phyloP scores from a whole-genome alignment of 495 filamentous ascomycete genomes.

The Penicillium nucicola region DNA sequence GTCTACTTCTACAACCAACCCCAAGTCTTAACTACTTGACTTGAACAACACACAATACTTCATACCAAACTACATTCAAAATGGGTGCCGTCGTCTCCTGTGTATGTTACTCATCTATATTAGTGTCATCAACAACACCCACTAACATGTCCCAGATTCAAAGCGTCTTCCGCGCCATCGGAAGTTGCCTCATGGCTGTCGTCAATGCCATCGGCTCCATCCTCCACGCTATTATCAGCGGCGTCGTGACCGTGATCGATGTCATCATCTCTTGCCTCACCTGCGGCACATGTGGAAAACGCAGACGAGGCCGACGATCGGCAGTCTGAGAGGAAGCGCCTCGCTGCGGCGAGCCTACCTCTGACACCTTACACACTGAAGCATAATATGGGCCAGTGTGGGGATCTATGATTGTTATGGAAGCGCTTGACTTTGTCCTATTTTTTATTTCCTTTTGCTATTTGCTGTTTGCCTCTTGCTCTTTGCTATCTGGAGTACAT shows the following conservation, averaged over 20 bases:
- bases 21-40: slow-evolving; percentile 12
- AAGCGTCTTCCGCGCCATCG: slow-evolving; percentile 78
- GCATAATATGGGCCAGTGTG: not conserved
- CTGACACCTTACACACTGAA: not conserved
- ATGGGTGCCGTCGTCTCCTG: slow-evolving; percentile 98
- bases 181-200: slow-evolving; percentile 77
- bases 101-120: slow-evolving; percentile 56
- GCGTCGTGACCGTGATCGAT: slow-evolving; percentile 73
- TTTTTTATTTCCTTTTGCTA: not conserved
- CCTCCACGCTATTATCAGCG: slow-evolving; percentile 77
- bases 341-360: not conserved
- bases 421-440: not conserved
- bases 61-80: slow-evolving; percentile 30
- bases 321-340: slow-evolving; percentile 14
- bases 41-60: slow-evolving; percentile 4
- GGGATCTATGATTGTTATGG: slow-evolving; percentile 5
- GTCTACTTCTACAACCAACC: slow-evolving; percentile 12
- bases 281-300: slow-evolving; percentile 59
- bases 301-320: slow-evolving; percentile 30
- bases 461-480: too few relatives aligned
- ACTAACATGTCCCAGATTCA: slow-evolving; percentile 57
- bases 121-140: not conserved
- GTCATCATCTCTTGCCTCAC: slow-evolving; percentile 86
- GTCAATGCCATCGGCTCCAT: slow-evolving; percentile 75
- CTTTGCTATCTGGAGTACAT: slow-evolving; percentile 3